Base-by-base conservation (phyloP, 352 stramenopile genomes). In the Globisporangium emineosum region DNA sequence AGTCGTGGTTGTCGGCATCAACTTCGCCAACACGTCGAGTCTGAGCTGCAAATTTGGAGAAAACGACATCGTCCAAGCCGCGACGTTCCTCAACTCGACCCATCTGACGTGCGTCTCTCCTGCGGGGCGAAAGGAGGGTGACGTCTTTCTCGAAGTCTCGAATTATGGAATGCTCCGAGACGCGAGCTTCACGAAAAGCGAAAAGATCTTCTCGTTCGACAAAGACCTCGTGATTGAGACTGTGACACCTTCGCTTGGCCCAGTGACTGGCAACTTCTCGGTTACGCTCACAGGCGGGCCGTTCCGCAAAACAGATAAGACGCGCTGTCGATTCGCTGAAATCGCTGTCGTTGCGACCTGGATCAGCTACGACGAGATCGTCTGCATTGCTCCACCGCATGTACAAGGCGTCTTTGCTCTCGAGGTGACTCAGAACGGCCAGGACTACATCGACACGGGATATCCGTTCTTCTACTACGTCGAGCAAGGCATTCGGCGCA, bases 401-500 rank as follows among this genome's bases (percentile, higher is more conserved):
- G 37, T 59, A 3, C 56, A 79, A 0, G 93, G 93, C 0, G 65
- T 89, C 0, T 92, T 97, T 50, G 70, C 78, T 2, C 71, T 98
- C 0, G 71, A 96, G 63, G 79, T 99, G 30, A 91, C 90, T 23
- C 67, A 88, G 47, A 98, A 99, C 68, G 89, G 84, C 32, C 93
- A 98, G 70, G 92, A 99, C 66, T 98, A 96, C 66, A 87, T 81
- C 0, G 65, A 86, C 47, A 80, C 71, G 1, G 64, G 66, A 0
- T 50, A 86, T 2, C 68, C 80, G 3, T 98, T 98, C 62, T 66
- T 79, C 21, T 98, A 90, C 69, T 97, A 97, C 67, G 69, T 79
- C 6, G 76, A 90, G 45, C 88, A 93, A 63, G 78, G 66, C 5
- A 61, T 98, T 2, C 57, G 68, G 13, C 69, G 77, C 3, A 96